Percentiles rank a stretch among this genome's conserved stretches.
These are phyloP conservation scores for Mycena venus DNA, from an alignment of 768 basidiomycete species.

Conservation along the genomic window DNA sequence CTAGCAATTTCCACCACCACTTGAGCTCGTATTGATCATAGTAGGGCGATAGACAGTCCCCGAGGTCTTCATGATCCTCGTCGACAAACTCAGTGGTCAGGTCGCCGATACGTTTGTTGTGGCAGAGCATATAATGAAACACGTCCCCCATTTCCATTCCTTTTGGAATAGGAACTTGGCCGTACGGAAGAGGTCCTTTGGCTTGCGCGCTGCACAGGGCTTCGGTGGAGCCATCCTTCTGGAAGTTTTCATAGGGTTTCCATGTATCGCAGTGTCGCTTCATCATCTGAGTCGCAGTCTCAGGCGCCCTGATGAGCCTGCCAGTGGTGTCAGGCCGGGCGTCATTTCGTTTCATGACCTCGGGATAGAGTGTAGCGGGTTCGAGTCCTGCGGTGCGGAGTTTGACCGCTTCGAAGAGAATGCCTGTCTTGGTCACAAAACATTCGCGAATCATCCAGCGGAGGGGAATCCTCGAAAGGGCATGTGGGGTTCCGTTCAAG, in stretches of 20 bases:
- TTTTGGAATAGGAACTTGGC: background rate
- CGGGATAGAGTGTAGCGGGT: slow-evolving; percentile 50
- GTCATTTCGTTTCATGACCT: slow-evolving; percentile 28
- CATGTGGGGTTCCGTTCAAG: slow-evolving; percentile 52
- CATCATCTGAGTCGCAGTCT: slow-evolving; percentile 3
- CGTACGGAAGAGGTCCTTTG: background rate
- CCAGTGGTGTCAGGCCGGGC: slow-evolving; percentile 4
- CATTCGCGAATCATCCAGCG: slow-evolving; percentile 81
- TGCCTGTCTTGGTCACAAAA: slow-evolving; percentile 67
- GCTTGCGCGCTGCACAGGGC: background rate
- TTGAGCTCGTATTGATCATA: slow-evolving; percentile 63
- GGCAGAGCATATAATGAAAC: background rate
- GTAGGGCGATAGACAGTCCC: slow-evolving; percentile 58
- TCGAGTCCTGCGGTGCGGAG: slow-evolving; percentile 59
- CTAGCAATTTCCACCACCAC: slow-evolving; percentile 70
- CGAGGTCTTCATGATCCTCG: slow-evolving; percentile 67
- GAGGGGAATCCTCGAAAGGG: slow-evolving; percentile 65
- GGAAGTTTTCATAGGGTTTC: background rate
- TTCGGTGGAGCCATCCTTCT: background rate
- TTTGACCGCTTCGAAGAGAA: slow-evolving; percentile 65
- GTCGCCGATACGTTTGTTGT: background rate
- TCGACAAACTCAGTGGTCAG: slow-evolving; percentile 20
- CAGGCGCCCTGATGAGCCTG: slow-evolving; percentile 43
- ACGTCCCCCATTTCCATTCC: background rate
- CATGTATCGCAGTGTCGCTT: background rate